Conservation (phyloP, 495 filamentous ascomycete genomes). For the Cercophora scortea region DNA sequence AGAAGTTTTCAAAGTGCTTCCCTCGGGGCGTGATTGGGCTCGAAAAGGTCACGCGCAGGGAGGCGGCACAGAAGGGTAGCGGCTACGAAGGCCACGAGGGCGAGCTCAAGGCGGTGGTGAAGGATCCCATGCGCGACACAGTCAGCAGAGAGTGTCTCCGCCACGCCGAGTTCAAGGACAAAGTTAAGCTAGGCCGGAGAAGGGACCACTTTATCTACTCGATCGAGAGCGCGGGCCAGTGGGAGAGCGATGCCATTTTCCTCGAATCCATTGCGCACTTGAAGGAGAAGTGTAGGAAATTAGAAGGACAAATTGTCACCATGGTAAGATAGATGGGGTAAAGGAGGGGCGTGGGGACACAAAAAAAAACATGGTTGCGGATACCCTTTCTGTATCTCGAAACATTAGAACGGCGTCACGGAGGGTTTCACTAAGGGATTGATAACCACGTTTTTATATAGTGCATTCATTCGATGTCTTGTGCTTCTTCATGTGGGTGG, state of each 20-base stretch:
- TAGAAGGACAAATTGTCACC: slow-evolving; percentile 39
- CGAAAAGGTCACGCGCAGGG: slow-evolving; percentile 59
- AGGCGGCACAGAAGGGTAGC: slow-evolving; percentile 51
- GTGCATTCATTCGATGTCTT: neutral
- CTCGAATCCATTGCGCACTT: slow-evolving; percentile 77
- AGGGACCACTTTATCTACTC: slow-evolving; percentile 96
- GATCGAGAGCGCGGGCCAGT: slow-evolving; percentile 91
- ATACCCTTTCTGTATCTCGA: slow-evolving; percentile 8
- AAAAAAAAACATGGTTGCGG: slow-evolving; percentile 2
- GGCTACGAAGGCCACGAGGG: slow-evolving; percentile 64
- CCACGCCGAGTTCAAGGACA: slow-evolving; percentile 87
- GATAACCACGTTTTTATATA: neutral
- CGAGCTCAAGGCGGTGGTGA: slow-evolving; percentile 80
- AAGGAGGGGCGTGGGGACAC: neutral
- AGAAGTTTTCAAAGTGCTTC: slow-evolving; percentile 88
- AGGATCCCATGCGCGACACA: slow-evolving; percentile 78
- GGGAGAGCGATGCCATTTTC: slow-evolving; percentile 83
- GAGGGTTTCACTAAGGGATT: slow-evolving; percentile 3
- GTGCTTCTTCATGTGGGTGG: too few relatives aligned
- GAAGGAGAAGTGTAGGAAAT: slow-evolving; percentile 57
- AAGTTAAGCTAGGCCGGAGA: slow-evolving; percentile 84
- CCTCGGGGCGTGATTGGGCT: slow-evolving; percentile 80
- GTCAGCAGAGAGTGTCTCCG: slow-evolving; percentile 88
- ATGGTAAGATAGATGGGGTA: slow-evolving; percentile 30
- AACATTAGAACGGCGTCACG: slow-evolving; percentile 22